Conservation (phyloP, 306 rosid genomes). For the Hippophae tibetana region DNA sequence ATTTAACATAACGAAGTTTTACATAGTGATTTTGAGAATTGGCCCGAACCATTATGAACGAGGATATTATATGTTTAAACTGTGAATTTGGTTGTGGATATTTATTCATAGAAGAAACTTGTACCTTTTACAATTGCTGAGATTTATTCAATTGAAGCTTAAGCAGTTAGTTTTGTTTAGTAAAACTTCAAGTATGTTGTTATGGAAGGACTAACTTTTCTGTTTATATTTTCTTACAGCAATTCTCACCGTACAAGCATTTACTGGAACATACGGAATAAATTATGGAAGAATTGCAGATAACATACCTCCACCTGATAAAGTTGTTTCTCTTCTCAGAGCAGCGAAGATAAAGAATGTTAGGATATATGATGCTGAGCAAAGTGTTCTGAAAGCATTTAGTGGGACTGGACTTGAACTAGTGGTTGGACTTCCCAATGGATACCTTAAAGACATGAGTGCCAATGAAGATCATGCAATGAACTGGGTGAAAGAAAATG, state of each 20-base stretch:
- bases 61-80: not conserved
- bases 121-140: too few species aligned
- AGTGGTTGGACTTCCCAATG: slow-evolving; percentile 71
- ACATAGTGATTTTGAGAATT: too few species aligned
- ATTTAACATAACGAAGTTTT: too few species aligned
- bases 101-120: too few species aligned
- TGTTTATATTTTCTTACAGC: slow-evolving; percentile 30
- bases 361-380: slow-evolving; percentile 82
- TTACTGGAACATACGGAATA: slow-evolving; percentile 83
- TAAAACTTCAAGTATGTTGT: too few species aligned
- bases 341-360: slow-evolving; percentile 76
- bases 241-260: slow-evolving; percentile 47
- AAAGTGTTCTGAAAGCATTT: slow-evolving; percentile 77
- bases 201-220: slow-evolving; percentile 10
- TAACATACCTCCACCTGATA: slow-evolving; percentile 83
- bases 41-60: not conserved
- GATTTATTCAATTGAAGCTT: too few species aligned
- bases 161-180: too few species aligned
- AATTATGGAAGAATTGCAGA: slow-evolving; percentile 91
- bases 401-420: slow-evolving; percentile 82
- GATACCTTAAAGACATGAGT: slow-evolving; percentile 58
- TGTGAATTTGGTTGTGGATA: not conserved
- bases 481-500: slow-evolving; percentile 84
- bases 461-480: slow-evolving; percentile 67
- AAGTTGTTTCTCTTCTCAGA: slow-evolving; percentile 84